Percentiles rank a stretch among this genome's conserved stretches.
Evolutionary conservation across 2,329 filamentous ascomycete species (phyloP).

Genomic region (Ceratocystiopsis sp.): DNA sequence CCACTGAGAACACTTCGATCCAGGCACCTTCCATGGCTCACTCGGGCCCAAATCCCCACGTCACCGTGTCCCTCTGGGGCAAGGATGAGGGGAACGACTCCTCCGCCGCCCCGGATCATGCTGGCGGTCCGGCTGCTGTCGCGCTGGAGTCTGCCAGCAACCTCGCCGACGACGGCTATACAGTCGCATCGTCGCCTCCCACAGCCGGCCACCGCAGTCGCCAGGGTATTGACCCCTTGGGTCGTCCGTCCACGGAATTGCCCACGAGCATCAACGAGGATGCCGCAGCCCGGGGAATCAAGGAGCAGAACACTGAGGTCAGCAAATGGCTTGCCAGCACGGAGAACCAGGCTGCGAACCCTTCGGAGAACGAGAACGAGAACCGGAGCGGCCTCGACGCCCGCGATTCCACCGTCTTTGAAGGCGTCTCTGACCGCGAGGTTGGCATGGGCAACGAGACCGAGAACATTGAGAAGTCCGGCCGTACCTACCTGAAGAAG

Average conservation of each 20-base stretch:
- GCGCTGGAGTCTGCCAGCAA: background rate
- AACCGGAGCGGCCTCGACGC: background rate
- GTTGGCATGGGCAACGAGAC: constrained; percentile 30
- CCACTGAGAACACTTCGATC: constrained; percentile 30
- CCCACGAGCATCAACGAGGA: constrained; percentile 31
- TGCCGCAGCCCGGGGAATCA: constrained; percentile 21
- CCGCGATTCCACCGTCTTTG: constrained; percentile 10
- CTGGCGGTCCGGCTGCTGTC: background rate
- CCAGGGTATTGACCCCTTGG: constrained; percentile 28
- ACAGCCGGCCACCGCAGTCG: background rate
- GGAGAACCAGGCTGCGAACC: background rate
- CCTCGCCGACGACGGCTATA: background rate
- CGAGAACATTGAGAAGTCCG: constrained; percentile 30
- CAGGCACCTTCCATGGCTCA: constrained; percentile 21
- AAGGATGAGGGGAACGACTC: constrained; percentile 18
- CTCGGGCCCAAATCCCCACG: constrained; percentile 29
- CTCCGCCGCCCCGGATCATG: constrained; percentile 7
- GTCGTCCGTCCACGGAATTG: constrained; percentile 25
- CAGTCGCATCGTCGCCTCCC: background rate
- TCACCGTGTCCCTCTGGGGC: constrained; percentile 40
- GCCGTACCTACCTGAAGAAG: constrained; percentile 31
- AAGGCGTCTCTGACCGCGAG: constrained; percentile 22
- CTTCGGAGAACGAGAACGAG: no score
- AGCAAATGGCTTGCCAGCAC: constrained; percentile 29
- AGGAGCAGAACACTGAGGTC: constrained; percentile 33